These are phyloP conservation scores for Rubroboletus satanas DNA, from an alignment of 768 basidiomycete species.

Conservation along the genomic window DNA sequence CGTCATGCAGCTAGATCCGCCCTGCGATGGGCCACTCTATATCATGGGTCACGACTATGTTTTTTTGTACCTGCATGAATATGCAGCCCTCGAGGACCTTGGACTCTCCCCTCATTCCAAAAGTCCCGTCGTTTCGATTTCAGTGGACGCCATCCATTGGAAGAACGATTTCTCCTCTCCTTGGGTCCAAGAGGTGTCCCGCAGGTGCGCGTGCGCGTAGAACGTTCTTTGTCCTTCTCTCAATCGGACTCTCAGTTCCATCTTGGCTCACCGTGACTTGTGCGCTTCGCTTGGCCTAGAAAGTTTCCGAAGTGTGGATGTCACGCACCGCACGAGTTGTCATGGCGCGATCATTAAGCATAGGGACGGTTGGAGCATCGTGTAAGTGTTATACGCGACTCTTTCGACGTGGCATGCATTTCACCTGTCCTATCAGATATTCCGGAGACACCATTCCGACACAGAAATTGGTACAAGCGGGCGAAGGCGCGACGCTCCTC, in stretches of 20 bases:
- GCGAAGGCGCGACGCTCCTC: constrained; percentile 66
- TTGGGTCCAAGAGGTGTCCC: not conserved
- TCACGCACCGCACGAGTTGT: constrained; percentile 67
- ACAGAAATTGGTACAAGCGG: constrained; percentile 60
- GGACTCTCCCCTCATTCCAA: constrained; percentile 50
- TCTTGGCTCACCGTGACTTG: constrained; percentile 40
- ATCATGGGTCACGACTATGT: constrained; percentile 58
- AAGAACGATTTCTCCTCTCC: constrained; percentile 36
- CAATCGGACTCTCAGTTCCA: constrained; percentile 37
- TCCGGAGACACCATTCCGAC: constrained; percentile 90
- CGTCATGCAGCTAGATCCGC: constrained; percentile 56
- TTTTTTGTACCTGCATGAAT: constrained; percentile 68
- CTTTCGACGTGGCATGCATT: not conserved
- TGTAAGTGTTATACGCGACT: constrained; percentile 24
- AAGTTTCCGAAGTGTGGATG: constrained; percentile 63
- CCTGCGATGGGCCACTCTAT: constrained; percentile 60
- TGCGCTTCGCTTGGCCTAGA: constrained; percentile 53
- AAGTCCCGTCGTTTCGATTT: constrained; percentile 52
- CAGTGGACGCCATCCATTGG: constrained; percentile 55
- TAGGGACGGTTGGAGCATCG: constrained; percentile 48
- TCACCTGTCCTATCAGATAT: constrained; percentile 48
- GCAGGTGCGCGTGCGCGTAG: constrained; percentile 1
- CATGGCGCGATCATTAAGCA: constrained; percentile 71
- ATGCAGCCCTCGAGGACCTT: constrained; percentile 65
- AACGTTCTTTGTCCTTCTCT: not conserved